Conservation (phyloP, 768 basidiomycete species). For the Leccinum aurantiacum region DNA sequence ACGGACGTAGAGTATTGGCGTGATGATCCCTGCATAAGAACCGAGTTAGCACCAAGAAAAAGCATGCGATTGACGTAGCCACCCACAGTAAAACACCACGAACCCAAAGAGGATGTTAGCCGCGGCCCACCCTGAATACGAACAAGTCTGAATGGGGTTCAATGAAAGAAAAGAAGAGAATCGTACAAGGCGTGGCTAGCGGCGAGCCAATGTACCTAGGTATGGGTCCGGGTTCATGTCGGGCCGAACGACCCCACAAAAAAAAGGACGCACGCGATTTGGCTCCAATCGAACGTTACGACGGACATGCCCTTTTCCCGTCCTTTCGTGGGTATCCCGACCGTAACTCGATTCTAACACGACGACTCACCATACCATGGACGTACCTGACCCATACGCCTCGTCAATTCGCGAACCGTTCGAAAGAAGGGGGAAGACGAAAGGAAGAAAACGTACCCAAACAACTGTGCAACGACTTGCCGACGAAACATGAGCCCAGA, state of each 20-base stretch:
- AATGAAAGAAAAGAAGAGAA: neutral
- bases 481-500: neutral
- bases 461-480: conserved; percentile 46
- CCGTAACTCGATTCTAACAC: neutral
- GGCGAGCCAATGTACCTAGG: conserved; percentile 42
- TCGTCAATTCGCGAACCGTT: neutral
- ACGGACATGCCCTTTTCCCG: conserved; percentile 57
- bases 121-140: conserved; percentile 63
- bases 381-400: conserved; percentile 24
- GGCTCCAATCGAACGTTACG: conserved; percentile 80
- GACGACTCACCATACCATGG: conserved; percentile 45
- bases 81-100: conserved; percentile 55
- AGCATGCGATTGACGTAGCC: too few species aligned
- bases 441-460: conserved; percentile 38
- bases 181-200: conserved; percentile 65
- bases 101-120: conserved; percentile 71
- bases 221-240: neutral
- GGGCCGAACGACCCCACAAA: neutral
- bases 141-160: neutral
- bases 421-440: neutral
- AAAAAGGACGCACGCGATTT: conserved; percentile 44
- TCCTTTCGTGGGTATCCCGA: neutral
- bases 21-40: conserved; percentile 27
- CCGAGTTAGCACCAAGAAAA: conserved; percentile 1
- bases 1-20: conserved; percentile 47